phyloP scores from a whole-genome alignment of 768 basidiomycete species.

The Astraeus odoratus region DNA sequence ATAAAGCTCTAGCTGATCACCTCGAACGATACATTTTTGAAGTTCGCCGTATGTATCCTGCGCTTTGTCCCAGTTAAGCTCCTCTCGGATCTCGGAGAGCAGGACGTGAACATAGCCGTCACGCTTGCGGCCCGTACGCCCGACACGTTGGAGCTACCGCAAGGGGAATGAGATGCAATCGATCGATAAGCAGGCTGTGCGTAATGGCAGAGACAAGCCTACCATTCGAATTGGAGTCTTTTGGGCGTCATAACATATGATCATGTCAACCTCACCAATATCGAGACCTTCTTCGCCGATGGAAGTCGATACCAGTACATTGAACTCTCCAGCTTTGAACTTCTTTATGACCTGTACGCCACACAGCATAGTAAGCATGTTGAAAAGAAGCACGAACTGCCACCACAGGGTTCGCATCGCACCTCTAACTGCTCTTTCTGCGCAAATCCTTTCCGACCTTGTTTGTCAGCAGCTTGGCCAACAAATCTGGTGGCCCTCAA shows the following conservation, averaged over 20 bases:
- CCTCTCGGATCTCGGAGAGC: constrained; percentile 86
- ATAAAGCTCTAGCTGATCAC: constrained; percentile 85
- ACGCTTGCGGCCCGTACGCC: constrained; percentile 90
- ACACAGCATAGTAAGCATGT: constrained; percentile 3
- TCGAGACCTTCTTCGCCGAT: constrained; percentile 98
- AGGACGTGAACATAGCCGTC: constrained; percentile 87
- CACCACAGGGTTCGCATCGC: constrained; percentile 12
- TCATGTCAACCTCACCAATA: constrained; percentile 95
- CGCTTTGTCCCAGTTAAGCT: constrained; percentile 83
- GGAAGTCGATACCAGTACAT: constrained; percentile 91
- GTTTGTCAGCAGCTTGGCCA: constrained; percentile 82
- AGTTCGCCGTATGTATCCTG: constrained; percentile 82
- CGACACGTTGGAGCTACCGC: constrained; percentile 85
- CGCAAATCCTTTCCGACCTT: constrained; percentile 79
- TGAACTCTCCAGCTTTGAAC: constrained; percentile 84
- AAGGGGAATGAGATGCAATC: constrained; percentile 1
- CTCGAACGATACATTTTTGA: constrained; percentile 79
- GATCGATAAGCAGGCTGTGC: constrained; percentile 1
- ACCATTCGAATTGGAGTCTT: constrained; percentile 97
- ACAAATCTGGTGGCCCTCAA: constrained; percentile 83
- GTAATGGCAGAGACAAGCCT: constrained; percentile 19
- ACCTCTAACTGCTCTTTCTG: constrained; percentile 93
- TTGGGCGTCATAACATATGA: constrained; percentile 93
- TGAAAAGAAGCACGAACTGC: constrained; percentile 2
- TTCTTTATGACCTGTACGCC: constrained; percentile 66